These are phyloP conservation scores for Hypomontagnella monticulosa DNA, from an alignment of 495 filamentous ascomycete genomes.

Conservation along the genomic window DNA sequence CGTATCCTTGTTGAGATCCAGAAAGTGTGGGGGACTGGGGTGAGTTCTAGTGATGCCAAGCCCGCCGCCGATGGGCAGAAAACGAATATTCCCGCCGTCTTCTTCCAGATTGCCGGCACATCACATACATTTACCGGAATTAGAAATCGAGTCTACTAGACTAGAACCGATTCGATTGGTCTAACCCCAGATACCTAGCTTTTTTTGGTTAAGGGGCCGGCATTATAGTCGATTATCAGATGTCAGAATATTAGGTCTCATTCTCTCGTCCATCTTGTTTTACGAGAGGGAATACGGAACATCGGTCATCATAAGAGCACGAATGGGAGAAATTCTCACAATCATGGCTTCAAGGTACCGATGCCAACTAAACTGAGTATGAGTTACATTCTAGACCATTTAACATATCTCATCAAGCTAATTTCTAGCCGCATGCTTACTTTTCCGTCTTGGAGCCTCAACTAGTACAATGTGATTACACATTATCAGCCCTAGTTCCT, in stretches of 20 bases:
- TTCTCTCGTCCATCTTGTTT: background rate
- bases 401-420: too few relatives aligned
- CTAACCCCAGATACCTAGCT: background rate
- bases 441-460: too few relatives aligned
- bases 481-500: background rate
- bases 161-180: conserved; percentile 19
- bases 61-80: conserved; percentile 6
- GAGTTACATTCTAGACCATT: too few relatives aligned
- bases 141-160: conserved; percentile 3
- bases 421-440: too few relatives aligned
- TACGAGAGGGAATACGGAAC: too few relatives aligned
- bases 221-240: background rate
- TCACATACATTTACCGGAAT: conserved; percentile 8
- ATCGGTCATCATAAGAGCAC: too few relatives aligned
- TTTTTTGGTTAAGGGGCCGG: too few relatives aligned
- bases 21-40: conserved; percentile 17
- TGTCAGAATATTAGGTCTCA: background rate
- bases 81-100: conserved; percentile 34
- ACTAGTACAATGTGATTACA: background rate
- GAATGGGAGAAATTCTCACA: too few relatives aligned
- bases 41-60: conserved; percentile 17
- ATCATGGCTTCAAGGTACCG: too few relatives aligned
- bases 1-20: conserved; percentile 2
- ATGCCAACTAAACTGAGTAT: too few relatives aligned
- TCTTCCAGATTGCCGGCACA: conserved; percentile 43